These are phyloP conservation scores for Tolypocladium inflatum DNA, from an alignment of 2,329 filamentous ascomycete species.

Conservation along the genomic window DNA sequence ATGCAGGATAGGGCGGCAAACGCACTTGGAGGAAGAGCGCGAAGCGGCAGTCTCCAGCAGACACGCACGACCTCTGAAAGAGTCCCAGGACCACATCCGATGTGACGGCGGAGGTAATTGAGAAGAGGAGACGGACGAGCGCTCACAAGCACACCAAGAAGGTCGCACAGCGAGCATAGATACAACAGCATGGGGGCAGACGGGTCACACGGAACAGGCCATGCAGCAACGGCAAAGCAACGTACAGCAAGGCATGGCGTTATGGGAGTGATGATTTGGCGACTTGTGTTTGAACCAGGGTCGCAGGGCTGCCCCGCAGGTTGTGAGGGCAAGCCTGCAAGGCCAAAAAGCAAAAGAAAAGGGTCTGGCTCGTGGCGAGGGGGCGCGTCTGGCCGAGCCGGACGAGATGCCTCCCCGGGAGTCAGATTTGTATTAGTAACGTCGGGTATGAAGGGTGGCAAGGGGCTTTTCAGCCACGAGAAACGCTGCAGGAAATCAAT, in stretches of 20 bases:
- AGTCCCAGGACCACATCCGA: not conserved
- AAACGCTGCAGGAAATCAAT: not conserved
- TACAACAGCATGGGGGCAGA: not conserved
- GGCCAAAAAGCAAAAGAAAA: not conserved
- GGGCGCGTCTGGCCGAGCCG: not conserved
- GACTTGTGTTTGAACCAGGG: not conserved
- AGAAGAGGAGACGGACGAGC: not conserved
- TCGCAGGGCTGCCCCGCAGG: not conserved
- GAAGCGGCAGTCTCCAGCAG: constrained; percentile 23
- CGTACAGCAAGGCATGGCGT: not conserved
- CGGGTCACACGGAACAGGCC: not conserved
- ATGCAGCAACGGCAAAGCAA: not conserved
- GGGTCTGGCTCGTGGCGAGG: not conserved
- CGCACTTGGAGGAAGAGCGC: constrained; percentile 10
- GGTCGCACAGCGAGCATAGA: not conserved
- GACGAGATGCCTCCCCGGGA: not conserved
- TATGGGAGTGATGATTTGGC: not conserved
- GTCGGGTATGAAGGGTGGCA: not conserved
- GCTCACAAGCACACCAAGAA: not conserved
- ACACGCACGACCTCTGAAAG: constrained; percentile 2
- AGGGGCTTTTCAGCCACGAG: not conserved
- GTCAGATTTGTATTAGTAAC: not conserved
- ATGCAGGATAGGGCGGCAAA: constrained; percentile 26
- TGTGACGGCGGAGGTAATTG: not conserved
- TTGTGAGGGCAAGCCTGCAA: too few relatives aligned